Conservation (phyloP, 192 early-diverging fungal genomes). For the Gigaspora rosea region DNA sequence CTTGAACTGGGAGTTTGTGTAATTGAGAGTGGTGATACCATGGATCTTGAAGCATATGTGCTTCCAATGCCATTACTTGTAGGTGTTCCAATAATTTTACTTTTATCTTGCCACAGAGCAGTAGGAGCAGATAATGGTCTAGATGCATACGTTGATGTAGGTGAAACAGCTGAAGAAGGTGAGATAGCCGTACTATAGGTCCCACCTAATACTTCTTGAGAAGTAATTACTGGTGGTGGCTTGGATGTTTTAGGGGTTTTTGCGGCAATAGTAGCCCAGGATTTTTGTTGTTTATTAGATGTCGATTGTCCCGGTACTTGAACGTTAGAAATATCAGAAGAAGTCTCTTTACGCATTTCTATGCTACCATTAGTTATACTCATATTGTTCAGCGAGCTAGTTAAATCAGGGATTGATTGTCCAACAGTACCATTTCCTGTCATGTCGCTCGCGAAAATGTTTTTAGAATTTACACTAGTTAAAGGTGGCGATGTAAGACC, state of each 20-base stretch:
- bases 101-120: conserved; percentile 12
- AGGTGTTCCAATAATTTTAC: conserved; percentile 24
- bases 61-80: conserved; percentile 27
- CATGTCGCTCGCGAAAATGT: conserved; percentile 24
- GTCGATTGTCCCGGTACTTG: conserved; percentile 19
- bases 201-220: conserved; percentile 29
- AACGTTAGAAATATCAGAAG: conserved; percentile 4
- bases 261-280: conserved; percentile 30
- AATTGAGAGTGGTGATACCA: not conserved
- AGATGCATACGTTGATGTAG: conserved; percentile 14
- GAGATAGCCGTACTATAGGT: conserved; percentile 32
- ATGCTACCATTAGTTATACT: conserved; percentile 5
- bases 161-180: conserved; percentile 24
- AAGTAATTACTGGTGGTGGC: conserved; percentile 30
- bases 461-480: conserved; percentile 12
- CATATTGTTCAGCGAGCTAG: conserved; percentile 28
- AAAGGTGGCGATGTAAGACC: conserved; percentile 26
- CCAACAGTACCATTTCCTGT: not conserved
- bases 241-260: conserved; percentile 7
- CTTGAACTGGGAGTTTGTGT: not conserved
- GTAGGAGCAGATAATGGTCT: conserved; percentile 27
- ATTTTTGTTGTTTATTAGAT: conserved; percentile 14
- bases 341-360: conserved; percentile 23
- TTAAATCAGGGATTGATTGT: conserved; percentile 27
- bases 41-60: not conserved